Evolutionary conservation across 768 basidiomycete species (phyloP).

Genomic region (Kwoniella sp.): DNA sequence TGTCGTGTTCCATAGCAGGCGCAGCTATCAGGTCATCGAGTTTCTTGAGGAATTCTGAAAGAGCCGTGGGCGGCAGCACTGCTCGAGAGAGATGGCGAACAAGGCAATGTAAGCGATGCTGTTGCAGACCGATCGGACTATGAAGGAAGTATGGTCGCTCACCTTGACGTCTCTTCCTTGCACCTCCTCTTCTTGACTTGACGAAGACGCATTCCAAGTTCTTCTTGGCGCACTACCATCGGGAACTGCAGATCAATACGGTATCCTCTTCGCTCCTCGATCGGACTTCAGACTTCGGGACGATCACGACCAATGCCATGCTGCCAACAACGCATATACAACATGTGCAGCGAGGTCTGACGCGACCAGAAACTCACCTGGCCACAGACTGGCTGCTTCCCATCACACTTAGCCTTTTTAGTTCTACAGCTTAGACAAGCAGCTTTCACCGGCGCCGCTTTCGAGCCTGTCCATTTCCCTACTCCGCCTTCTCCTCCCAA

Average conservation of each 20-base stretch:
- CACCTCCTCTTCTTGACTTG: constrained; percentile 53
- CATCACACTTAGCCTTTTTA: constrained; percentile 55
- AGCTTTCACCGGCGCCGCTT: constrained; percentile 47
- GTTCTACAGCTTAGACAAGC: constrained; percentile 53
- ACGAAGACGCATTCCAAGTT: constrained; percentile 52
- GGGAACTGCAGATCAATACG: background rate
- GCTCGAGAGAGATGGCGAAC: background rate
- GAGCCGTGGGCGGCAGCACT: constrained; percentile 40
- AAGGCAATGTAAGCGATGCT: background rate
- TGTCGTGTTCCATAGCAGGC: constrained; percentile 15
- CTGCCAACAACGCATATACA: background rate
- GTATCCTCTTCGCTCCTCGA: background rate
- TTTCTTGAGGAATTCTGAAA: constrained; percentile 46
- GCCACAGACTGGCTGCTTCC: constrained; percentile 49
- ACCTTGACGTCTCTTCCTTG: constrained; percentile 49
- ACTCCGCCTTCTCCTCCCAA: constrained; percentile 10
- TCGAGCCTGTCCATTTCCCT: constrained; percentile 21
- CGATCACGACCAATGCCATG: too few species aligned
- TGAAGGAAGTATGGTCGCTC: constrained; percentile 5
- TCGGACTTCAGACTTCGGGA: too few species aligned
- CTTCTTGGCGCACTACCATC: constrained; percentile 43
- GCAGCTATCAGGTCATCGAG: constrained; percentile 43
- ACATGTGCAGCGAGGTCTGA: background rate
- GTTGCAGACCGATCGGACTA: too few species aligned
- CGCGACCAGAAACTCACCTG: constrained; percentile 26